phyloP scores from a whole-genome alignment of 2,329 filamentous ascomycete species.

The Lasiodiplodia citricola region DNA sequence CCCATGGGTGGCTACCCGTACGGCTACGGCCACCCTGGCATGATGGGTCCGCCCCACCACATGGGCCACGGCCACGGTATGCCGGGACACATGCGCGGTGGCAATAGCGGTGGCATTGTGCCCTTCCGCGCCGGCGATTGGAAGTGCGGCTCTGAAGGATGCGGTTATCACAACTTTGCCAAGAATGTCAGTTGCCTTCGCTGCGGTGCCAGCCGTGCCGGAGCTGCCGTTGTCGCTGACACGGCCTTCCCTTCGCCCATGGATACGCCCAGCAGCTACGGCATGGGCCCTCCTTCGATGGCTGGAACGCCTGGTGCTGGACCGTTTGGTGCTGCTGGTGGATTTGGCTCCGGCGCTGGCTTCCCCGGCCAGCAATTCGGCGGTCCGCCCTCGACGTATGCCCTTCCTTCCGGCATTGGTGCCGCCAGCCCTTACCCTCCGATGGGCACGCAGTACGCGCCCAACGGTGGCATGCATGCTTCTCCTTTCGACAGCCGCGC shows the following conservation, averaged over 20 bases:
- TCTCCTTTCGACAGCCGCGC: slow-evolving; percentile 92
- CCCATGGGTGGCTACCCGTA: slow-evolving; percentile 67
- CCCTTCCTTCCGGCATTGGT: slow-evolving; percentile 82
- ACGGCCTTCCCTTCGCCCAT: slow-evolving; percentile 90
- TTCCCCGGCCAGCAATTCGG: slow-evolving; percentile 80
- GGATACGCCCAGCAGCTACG: slow-evolving; percentile 82
- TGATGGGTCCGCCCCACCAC: slow-evolving; percentile 66
- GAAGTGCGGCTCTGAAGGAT: slow-evolving; percentile 98
- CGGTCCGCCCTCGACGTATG: slow-evolving; percentile 86
- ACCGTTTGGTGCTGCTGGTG: slow-evolving; percentile 71
- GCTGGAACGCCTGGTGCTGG: slow-evolving; percentile 72
- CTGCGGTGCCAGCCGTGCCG: slow-evolving; percentile 92
- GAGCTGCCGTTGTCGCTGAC: slow-evolving; percentile 92
- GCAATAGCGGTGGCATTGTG: slow-evolving; percentile 79
- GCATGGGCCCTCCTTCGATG: slow-evolving; percentile 89
- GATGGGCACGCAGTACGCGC: slow-evolving; percentile 81
- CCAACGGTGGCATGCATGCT: slow-evolving; percentile 77
- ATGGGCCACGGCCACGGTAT: slow-evolving; percentile 64
- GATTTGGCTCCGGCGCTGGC: slow-evolving; percentile 64
- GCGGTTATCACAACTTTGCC: slow-evolving; percentile 98
- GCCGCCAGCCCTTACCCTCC: slow-evolving; percentile 81
- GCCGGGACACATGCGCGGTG: slow-evolving; percentile 70
- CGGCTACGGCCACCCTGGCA: slow-evolving; percentile 66
- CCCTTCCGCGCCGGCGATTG: slow-evolving; percentile 98
- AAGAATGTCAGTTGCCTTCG: slow-evolving; percentile 98